Conservation (phyloP, 495 filamentous ascomycete genomes). For the Podospora comata region DNA sequence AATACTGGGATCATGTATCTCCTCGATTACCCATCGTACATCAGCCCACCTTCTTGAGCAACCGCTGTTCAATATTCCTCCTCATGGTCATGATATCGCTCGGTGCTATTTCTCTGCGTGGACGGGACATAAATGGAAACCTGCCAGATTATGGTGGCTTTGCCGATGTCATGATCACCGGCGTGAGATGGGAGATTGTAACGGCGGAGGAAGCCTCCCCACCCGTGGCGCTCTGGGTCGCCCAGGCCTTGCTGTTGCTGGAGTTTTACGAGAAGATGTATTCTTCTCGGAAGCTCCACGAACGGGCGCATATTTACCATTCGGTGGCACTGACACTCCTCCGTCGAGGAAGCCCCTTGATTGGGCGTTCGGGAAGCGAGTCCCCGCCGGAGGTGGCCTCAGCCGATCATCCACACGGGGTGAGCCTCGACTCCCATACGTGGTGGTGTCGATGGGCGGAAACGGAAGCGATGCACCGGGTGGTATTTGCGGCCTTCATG, state of each 20-base stretch:
- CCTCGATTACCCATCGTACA: constrained; percentile 91
- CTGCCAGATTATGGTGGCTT: constrained; percentile 71
- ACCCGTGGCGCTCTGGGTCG: constrained; percentile 91
- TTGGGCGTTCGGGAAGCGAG: constrained; percentile 82
- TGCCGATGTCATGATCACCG: constrained; percentile 78
- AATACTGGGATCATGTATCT: constrained; percentile 92
- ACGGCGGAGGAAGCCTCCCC: constrained; percentile 81
- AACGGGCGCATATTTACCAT: constrained; percentile 94
- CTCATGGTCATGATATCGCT: constrained; percentile 85
- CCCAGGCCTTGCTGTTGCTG: constrained; percentile 82
- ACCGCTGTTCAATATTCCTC: constrained; percentile 74
- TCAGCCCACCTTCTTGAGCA: constrained; percentile 82
- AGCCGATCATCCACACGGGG: constrained; percentile 48
- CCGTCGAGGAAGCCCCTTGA: constrained; percentile 86
- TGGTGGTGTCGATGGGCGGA: constrained; percentile 97
- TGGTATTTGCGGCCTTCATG: constrained; percentile 93
- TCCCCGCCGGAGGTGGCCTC: constrained; percentile 69
- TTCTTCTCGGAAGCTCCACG: constrained; percentile 81
- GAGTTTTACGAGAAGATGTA: constrained; percentile 98
- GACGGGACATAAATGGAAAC: constrained; percentile 62
- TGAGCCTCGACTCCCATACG: constrained; percentile 66
- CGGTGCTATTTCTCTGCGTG: constrained; percentile 84
- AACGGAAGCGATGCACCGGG: constrained; percentile 84
- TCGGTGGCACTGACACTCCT: constrained; percentile 91
- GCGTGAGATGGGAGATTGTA: constrained; percentile 83